These are phyloP conservation scores for Arxiozyma telluris DNA, from an alignment of 1,139 yeast species.

Conservation along the genomic window DNA sequence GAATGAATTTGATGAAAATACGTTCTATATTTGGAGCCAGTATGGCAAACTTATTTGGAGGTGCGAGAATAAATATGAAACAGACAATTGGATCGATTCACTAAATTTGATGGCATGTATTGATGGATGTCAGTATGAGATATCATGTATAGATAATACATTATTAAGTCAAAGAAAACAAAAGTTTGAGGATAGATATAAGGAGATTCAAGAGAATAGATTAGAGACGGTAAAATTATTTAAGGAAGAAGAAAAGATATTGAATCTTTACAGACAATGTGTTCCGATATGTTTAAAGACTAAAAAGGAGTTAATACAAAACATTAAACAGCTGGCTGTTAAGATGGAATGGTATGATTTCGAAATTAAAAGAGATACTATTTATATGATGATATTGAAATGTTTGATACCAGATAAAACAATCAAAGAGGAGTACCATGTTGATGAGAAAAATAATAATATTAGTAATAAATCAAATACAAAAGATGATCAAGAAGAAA, in stretches of 20 bases:
- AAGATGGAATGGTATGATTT: slow-evolving; percentile 48
- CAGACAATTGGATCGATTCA: slow-evolving; percentile 46
- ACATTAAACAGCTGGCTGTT: slow-evolving; percentile 40
- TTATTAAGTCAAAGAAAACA: slow-evolving; percentile 22
- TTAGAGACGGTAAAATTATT: slow-evolving; percentile 32
- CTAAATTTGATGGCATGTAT: slow-evolving; percentile 49
- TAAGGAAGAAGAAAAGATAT: slow-evolving; percentile 32
- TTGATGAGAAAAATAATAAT: background rate
- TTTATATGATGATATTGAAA: slow-evolving; percentile 1
- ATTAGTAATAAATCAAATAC: background rate
- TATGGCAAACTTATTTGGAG: slow-evolving; percentile 28
- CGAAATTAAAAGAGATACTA: slow-evolving; percentile 37
- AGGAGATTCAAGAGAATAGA: slow-evolving; percentile 31
- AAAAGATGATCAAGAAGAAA: background rate
- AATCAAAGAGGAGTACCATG: background rate
- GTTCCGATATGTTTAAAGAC: slow-evolving; percentile 48
- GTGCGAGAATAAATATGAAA: slow-evolving; percentile 32
- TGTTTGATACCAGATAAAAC: background rate
- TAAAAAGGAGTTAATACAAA: slow-evolving; percentile 37
- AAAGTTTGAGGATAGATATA: slow-evolving; percentile 25
- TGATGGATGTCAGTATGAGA: slow-evolving; percentile 33
- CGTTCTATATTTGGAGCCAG: slow-evolving; percentile 25
- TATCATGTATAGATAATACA: slow-evolving; percentile 20
- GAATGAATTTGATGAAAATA: background rate
- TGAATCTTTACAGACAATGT: slow-evolving; percentile 35